Evolutionary conservation across 2,329 filamentous ascomycete genomes (phyloP).

Genomic region (Ophiocordyceps camponoti-leonardi): DNA sequence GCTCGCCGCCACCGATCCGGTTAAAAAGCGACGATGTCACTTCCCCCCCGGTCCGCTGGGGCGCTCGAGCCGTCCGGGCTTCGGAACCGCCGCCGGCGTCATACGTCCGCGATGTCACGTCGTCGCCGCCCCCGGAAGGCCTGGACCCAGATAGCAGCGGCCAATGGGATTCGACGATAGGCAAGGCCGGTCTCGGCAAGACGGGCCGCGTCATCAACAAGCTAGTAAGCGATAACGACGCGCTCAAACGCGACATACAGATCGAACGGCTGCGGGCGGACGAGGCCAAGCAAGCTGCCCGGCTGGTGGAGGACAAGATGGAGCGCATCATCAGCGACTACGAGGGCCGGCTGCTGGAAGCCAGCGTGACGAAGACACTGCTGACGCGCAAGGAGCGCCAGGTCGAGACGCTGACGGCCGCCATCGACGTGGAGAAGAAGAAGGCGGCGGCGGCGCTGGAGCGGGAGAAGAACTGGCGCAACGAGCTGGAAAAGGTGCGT

Average conservation of each 20-base stretch:
- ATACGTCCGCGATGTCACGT: background rate
- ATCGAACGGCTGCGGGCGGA: constrained; percentile 49
- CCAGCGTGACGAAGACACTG: constrained; percentile 52
- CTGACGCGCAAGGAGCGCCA: constrained; percentile 59
- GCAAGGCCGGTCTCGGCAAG: constrained; percentile 55
- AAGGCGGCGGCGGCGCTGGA: constrained; percentile 41
- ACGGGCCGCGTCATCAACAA: constrained; percentile 66
- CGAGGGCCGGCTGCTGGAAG: constrained; percentile 51
- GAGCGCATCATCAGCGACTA: constrained; percentile 51
- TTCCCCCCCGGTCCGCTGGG: constrained; percentile 13
- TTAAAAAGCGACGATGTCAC: constrained; percentile 15
- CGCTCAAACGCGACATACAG: constrained; percentile 55
- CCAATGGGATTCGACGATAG: constrained; percentile 49
- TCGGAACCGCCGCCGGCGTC: background rate
- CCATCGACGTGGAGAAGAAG: constrained; percentile 46
- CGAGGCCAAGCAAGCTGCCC: constrained; percentile 51
- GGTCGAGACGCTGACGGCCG: constrained; percentile 48
- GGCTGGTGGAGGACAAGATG: constrained; percentile 54
- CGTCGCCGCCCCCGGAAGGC: constrained; percentile 10
- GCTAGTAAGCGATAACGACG: constrained; percentile 65
- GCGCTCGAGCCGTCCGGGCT: background rate
- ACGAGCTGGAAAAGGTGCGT: constrained; percentile 44
- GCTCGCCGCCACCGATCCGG: constrained; percentile 16
- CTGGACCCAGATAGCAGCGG: constrained; percentile 14
- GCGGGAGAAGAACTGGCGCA: constrained; percentile 43